Evolutionary conservation across 2,329 filamentous ascomycete species (phyloP).

Genomic region (Phyllosticta citrichinensis): DNA sequence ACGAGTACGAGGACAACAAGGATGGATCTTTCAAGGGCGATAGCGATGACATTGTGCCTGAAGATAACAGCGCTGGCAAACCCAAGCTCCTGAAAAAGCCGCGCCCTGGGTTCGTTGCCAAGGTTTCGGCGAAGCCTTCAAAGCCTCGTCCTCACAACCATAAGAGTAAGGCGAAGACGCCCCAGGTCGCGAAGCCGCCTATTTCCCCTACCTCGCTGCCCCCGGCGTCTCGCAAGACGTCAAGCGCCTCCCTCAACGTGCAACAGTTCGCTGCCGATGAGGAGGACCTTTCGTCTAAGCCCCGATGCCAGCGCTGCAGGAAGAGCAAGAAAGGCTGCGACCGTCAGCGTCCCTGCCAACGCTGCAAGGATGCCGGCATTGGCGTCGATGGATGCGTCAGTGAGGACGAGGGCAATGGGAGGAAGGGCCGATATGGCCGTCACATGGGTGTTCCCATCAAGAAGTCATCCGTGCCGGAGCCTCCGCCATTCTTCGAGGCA

Average conservation of each 20-base stretch:
- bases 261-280: slow-evolving; percentile 59
- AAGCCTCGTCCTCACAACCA: slow-evolving; percentile 34
- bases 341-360: slow-evolving; percentile 85
- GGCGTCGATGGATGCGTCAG: slow-evolving; percentile 89
- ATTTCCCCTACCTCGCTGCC: slow-evolving; percentile 54
- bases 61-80: slow-evolving; percentile 23
- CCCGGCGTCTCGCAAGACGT: slow-evolving; percentile 62
- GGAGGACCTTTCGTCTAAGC: slow-evolving; percentile 88
- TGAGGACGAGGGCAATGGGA: slow-evolving; percentile 94
- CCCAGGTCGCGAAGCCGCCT: slow-evolving; percentile 31
- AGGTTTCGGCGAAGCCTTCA: slow-evolving; percentile 30
- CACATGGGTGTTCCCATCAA: slow-evolving; percentile 60
- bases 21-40: slow-evolving; percentile 46
- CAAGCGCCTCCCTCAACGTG: slow-evolving; percentile 58
- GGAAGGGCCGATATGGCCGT: slow-evolving; percentile 80
- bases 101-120: slow-evolving; percentile 23
- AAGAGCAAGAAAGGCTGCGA: slow-evolving; percentile 99
- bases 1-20: slow-evolving; percentile 45
- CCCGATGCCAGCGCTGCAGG: slow-evolving; percentile 92
- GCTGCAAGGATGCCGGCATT: slow-evolving; percentile 93
- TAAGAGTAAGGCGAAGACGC: slow-evolving; percentile 42
- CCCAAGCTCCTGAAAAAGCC: slow-evolving; percentile 32
- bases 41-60: slow-evolving; percentile 36
- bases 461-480: slow-evolving; percentile 38
- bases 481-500: slow-evolving; percentile 24